Evolutionary conservation across 306 rosid genomes (phyloP).

Genomic region (Cercis canadensis): DNA sequence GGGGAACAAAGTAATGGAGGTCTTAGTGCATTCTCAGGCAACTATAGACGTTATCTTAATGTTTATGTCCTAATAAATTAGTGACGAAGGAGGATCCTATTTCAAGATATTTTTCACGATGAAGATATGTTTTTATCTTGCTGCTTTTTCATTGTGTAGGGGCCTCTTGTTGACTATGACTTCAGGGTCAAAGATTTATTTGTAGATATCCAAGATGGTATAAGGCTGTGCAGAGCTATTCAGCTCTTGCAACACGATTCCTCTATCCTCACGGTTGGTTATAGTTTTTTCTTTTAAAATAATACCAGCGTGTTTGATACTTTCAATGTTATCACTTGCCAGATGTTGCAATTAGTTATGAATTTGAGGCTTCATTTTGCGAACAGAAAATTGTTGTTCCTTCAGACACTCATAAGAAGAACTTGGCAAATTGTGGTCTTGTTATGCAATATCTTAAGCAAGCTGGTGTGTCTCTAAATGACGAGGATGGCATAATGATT

Average conservation of each 20-base stretch:
- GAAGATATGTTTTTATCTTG: conserved; percentile 21
- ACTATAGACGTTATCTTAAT: neutral
- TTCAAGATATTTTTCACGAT: too few relatives aligned
- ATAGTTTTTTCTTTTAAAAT: conserved; percentile 1
- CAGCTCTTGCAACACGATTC: conserved; percentile 80
- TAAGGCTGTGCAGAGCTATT: conserved; percentile 82
- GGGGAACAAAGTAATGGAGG: neutral
- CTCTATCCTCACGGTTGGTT: conserved; percentile 75
- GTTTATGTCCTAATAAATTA: neutral
- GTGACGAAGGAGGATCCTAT: conserved; percentile 9
- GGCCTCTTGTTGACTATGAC: conserved; percentile 75
- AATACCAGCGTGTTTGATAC: conserved; percentile 26
- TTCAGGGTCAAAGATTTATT: conserved; percentile 76
- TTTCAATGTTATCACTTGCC: neutral
- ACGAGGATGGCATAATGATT: conserved; percentile 76
- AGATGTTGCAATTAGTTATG: conserved; percentile 28
- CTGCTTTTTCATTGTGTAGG: conserved; percentile 56
- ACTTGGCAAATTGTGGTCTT: conserved; percentile 70
- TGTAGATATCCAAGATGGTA: conserved; percentile 87
- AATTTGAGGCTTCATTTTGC: conserved; percentile 46
- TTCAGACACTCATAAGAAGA: conserved; percentile 77
- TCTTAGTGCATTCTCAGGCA: conserved; percentile 7
- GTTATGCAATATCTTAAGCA: conserved; percentile 79
- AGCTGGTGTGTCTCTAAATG: conserved; percentile 72
- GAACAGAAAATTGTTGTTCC: conserved; percentile 85